A percentile compares a stretch with the other conserved stretches of the same genome.
Conservation (phyloP, 2,329 filamentous ascomycete species). For the Penicillium sp. region DNA sequence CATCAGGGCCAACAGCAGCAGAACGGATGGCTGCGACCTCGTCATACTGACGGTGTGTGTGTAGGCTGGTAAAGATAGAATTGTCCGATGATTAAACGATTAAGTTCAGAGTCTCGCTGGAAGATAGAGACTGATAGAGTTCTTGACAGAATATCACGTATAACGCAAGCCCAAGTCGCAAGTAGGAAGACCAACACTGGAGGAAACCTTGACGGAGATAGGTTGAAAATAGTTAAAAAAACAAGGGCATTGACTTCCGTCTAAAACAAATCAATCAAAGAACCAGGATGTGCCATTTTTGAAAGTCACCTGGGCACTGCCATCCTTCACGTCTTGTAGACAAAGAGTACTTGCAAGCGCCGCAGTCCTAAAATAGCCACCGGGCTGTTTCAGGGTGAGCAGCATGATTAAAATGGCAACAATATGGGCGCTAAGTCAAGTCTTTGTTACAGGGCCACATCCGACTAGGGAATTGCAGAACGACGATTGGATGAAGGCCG, state of each 20-base stretch:
- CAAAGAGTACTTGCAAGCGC: constrained; percentile 33
- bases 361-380: constrained; percentile 27
- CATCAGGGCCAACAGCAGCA: constrained; percentile 27
- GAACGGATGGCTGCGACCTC: constrained; percentile 12
- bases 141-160: neutral
- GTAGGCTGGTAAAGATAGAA: neutral
- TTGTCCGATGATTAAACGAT: neutral
- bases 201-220: neutral
- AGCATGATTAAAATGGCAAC: constrained; percentile 16
- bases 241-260: constrained; percentile 13
- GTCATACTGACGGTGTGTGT: constrained; percentile 16
- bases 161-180: neutral
- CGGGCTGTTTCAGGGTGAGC: constrained; percentile 23
- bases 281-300: constrained; percentile 12
- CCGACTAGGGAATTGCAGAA: constrained; percentile 3
- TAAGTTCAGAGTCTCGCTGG: neutral
- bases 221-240: constrained; percentile 3
- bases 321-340: constrained; percentile 17
- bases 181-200: neutral
- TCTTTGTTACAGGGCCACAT: constrained; percentile 8
- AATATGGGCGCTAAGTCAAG: constrained; percentile 16
- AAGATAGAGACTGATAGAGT: neutral
- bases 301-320: neutral
- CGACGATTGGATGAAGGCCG: constrained; percentile 1
- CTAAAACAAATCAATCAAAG: constrained; percentile 12